These are phyloP conservation scores for Elsinoe arachidis DNA, from an alignment of 2,329 filamentous ascomycete species.

Conservation along the genomic window DNA sequence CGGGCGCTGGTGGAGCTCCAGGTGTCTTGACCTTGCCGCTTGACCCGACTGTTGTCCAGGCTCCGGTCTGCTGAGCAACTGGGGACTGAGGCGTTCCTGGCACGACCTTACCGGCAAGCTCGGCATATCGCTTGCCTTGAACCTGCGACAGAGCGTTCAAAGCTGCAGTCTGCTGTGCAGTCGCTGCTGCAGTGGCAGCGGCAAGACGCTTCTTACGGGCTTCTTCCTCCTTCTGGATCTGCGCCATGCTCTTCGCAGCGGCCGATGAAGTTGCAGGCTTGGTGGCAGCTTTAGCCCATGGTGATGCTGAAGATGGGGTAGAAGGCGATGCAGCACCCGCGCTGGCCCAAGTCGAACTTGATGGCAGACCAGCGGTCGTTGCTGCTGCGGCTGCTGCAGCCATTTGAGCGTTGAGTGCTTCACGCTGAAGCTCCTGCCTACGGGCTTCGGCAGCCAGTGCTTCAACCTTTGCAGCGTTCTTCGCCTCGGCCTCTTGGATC, in stretches of 20 bases:
- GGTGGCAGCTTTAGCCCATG: slow-evolving; percentile 57
- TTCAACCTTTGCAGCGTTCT: slow-evolving; percentile 82
- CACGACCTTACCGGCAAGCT: slow-evolving; percentile 73
- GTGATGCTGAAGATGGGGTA: slow-evolving; percentile 44
- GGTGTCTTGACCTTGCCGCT: slow-evolving; percentile 73
- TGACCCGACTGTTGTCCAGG: slow-evolving; percentile 93
- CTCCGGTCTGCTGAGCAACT: slow-evolving; percentile 43
- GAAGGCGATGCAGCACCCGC: slow-evolving; percentile 63
- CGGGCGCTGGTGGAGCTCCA: slow-evolving; percentile 39
- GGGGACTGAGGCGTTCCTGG: slow-evolving; percentile 33
- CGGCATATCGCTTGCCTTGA: slow-evolving; percentile 81
- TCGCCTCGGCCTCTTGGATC: slow-evolving; percentile 91
- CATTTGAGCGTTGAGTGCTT: slow-evolving; percentile 54
- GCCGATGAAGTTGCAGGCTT: slow-evolving; percentile 38
- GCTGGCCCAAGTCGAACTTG: slow-evolving; percentile 81
- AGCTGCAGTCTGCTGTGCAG: slow-evolving; percentile 30
- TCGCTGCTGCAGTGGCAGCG: slow-evolving; percentile 40
- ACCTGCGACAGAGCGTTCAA: slow-evolving; percentile 37
- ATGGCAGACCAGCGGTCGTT: slow-evolving; percentile 70
- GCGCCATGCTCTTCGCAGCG: slow-evolving; percentile 81
- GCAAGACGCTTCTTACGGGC: slow-evolving; percentile 69
- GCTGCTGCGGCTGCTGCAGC: slow-evolving; percentile 31
- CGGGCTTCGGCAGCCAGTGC: slow-evolving; percentile 70
- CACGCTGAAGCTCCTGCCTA: slow-evolving; percentile 67
- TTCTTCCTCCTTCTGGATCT: slow-evolving; percentile 96